A percentile compares a stretch with the other conserved stretches of the same genome.
Evolutionary conservation across 2,329 filamentous ascomycete genomes (phyloP).

Genomic region (Exophiala xenobiotica): DNA sequence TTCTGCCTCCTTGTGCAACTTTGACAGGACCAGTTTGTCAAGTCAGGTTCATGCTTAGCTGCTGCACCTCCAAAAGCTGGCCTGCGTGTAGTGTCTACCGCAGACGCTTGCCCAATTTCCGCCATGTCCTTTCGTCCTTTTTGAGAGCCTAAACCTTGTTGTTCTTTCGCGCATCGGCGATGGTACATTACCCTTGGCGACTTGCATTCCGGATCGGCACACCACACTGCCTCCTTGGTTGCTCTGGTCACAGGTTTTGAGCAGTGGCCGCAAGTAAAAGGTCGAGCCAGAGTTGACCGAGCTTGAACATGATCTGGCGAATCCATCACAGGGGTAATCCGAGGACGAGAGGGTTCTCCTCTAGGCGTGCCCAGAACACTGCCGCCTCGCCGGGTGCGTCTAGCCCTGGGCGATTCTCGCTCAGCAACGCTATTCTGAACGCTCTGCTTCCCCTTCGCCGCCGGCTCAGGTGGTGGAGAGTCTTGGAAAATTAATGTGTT

Average conservation of each 20-base stretch:
- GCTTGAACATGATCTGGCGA: background rate
- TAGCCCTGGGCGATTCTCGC: background rate
- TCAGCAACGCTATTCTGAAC: background rate
- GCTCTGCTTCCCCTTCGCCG: background rate
- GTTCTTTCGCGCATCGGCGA: conserved; percentile 15
- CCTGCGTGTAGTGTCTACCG: background rate
- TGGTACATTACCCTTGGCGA: conserved; percentile 22
- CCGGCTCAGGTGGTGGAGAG: background rate
- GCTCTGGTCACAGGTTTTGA: conserved; percentile 6
- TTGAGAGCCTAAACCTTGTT: background rate
- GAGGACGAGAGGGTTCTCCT: background rate
- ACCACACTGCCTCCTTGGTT: conserved; percentile 13
- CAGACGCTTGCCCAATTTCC: background rate
- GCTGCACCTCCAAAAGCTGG: too few relatives aligned
- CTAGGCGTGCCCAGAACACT: background rate
- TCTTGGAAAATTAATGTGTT: conserved; percentile 19
- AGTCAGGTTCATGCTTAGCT: too few relatives aligned
- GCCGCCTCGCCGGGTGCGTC: background rate
- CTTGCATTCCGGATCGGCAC: conserved; percentile 17
- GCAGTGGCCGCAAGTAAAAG: conserved; percentile 18
- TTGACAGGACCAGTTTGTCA: conserved; percentile 1
- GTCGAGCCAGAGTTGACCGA: background rate
- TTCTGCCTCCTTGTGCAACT: conserved; percentile 1
- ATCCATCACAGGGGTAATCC: background rate
- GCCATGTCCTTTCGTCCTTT: background rate